Evolutionary conservation across 352 stramenopile genomes (phyloP).

Genomic region (Phytophthora uliginosa): DNA sequence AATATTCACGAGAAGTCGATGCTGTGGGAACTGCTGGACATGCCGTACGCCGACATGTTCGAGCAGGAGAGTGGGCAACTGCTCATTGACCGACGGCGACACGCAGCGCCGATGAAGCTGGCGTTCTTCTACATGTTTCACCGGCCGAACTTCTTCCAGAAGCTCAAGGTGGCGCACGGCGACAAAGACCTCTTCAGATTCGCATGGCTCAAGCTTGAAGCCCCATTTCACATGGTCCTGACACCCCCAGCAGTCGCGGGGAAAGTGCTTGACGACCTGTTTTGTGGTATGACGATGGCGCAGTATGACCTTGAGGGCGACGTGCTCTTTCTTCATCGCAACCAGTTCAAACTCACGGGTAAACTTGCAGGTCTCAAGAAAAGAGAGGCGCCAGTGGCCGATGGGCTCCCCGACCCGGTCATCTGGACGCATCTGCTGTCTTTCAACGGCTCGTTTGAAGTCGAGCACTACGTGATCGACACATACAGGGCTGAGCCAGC

Average conservation of each 20-base stretch:
- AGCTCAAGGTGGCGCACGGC: slow-evolving; percentile 49
- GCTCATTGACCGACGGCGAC: slow-evolving; percentile 48
- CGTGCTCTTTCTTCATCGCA: slow-evolving; percentile 65
- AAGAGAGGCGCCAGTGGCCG: slow-evolving; percentile 22
- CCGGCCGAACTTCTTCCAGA: slow-evolving; percentile 43
- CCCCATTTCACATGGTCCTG: slow-evolving; percentile 64
- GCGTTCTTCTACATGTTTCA: slow-evolving; percentile 59
- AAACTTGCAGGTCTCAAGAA: slow-evolving; percentile 27
- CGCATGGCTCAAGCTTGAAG: slow-evolving; percentile 57
- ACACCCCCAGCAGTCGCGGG: slow-evolving; percentile 49
- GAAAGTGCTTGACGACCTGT: slow-evolving; percentile 35
- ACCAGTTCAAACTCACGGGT: slow-evolving; percentile 50
- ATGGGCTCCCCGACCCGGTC: slow-evolving; percentile 45
- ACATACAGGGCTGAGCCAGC: slow-evolving; percentile 48
- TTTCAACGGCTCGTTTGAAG: slow-evolving; percentile 53
- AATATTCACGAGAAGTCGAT: slow-evolving; percentile 63
- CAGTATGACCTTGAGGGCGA: slow-evolving; percentile 43
- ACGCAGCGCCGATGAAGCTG: slow-evolving; percentile 38
- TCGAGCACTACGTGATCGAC: slow-evolving; percentile 57
- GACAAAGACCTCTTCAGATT: slow-evolving; percentile 79
- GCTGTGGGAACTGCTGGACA: slow-evolving; percentile 61
- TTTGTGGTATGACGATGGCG: slow-evolving; percentile 66
- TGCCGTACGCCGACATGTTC: slow-evolving; percentile 62
- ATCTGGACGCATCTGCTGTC: slow-evolving; percentile 76
- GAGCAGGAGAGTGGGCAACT: slow-evolving; percentile 76